These are phyloP conservation scores for Themeda triandra DNA, from an alignment of 176 grass and related monocot genomes.

Conservation along the genomic window DNA sequence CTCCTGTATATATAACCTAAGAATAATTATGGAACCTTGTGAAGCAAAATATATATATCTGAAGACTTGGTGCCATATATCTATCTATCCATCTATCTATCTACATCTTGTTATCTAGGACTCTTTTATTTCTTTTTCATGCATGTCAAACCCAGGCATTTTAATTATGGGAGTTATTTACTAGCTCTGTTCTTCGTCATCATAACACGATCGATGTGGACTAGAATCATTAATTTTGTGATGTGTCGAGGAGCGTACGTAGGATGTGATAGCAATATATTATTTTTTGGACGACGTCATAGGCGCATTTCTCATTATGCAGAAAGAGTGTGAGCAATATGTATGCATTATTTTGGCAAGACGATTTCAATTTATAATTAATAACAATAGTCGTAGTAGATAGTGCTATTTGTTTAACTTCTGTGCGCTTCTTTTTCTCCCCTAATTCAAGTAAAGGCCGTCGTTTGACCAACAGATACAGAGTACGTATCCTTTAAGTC, in stretches of 20 bases:
- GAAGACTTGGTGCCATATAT: neutral
- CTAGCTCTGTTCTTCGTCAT: neutral
- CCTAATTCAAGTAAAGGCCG: neutral
- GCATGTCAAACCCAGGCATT: neutral
- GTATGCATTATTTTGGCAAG: neutral
- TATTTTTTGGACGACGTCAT: no score
- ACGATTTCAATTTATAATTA: neutral
- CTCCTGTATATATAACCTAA: neutral
- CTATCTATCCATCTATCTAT: neutral
- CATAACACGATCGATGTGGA: neutral
- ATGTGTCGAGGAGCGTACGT: neutral
- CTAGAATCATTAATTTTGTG: neutral
- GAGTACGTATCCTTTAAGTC: neutral
- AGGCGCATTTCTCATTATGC: no score
- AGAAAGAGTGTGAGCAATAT: no score
- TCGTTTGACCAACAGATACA: constrained; percentile 15
- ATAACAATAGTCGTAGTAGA: neutral
- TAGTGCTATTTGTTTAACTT: neutral
- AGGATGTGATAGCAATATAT: neutral
- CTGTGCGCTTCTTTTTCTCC: neutral
- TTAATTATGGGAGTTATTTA: neutral
- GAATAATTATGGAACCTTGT: neutral
- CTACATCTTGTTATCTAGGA: neutral
- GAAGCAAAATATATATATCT: neutral
- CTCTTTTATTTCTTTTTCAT: neutral